Conservation (phyloP, 768 basidiomycete genomes). For the Phylloporus sp. region DNA sequence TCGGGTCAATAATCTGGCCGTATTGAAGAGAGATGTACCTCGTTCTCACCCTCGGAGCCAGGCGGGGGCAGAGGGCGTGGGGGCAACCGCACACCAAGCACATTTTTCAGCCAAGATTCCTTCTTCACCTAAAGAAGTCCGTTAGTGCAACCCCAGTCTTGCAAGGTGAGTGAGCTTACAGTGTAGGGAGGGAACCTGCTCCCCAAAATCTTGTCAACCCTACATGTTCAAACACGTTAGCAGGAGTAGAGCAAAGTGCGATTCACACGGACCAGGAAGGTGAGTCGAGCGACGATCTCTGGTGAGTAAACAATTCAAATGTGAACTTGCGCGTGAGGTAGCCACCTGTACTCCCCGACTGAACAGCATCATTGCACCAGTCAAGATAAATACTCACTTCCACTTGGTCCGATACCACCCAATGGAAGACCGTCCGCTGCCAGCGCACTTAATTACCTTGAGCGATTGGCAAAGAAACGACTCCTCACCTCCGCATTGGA, state of each 20-base stretch:
- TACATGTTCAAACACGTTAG: conserved; percentile 5
- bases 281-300: conserved; percentile 50
- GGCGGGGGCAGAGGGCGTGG: conserved; percentile 16
- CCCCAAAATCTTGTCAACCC: conserved; percentile 26
- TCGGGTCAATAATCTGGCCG: conserved; percentile 13
- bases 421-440: conserved; percentile 64
- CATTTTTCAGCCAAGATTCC: conserved; percentile 15
- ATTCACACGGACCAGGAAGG: conserved; percentile 32
- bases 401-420: conserved; percentile 69
- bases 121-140: conserved; percentile 22
- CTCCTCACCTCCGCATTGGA: conserved; percentile 54
- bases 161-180: conserved; percentile 7
- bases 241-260: too few species aligned
- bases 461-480: neutral
- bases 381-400: conserved; percentile 46
- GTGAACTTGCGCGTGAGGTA: conserved; percentile 67
- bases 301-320: conserved; percentile 78
- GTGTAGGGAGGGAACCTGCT: conserved; percentile 29
- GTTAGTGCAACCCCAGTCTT: neutral
- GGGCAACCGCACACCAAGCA: conserved; percentile 16
- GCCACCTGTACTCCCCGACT: conserved; percentile 42
- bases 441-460: neutral
- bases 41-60: conserved; percentile 8
- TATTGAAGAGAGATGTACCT: conserved; percentile 3
- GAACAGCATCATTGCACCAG: neutral